Conservation (phyloP, 2,329 filamentous ascomycete genomes). For the Hymenoscyphus linearis region DNA sequence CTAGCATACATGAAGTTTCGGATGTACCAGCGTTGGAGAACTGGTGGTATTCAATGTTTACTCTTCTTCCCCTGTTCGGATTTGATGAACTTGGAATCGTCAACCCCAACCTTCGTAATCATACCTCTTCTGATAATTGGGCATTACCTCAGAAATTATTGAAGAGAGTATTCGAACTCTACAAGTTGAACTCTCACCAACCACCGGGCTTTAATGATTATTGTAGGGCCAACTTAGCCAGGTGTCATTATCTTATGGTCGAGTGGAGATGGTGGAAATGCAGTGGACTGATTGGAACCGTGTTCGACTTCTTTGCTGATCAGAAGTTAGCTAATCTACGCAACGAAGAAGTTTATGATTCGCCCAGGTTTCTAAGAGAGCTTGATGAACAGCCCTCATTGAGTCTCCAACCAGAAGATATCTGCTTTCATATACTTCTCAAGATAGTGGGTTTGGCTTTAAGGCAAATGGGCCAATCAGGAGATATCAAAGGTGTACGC, state of each 20-base stretch:
- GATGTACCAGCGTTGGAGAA: conserved; percentile 48
- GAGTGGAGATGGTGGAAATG: conserved; percentile 63
- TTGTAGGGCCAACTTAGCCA: conserved; percentile 51
- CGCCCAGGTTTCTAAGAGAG: conserved; percentile 55
- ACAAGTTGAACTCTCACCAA: conserved; percentile 50
- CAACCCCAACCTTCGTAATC: conserved; percentile 36
- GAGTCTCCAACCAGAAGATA: conserved; percentile 48
- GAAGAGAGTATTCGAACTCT: conserved; percentile 52
- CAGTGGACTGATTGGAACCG: conserved; percentile 47
- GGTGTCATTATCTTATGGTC: conserved; percentile 58
- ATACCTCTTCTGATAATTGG: conserved; percentile 52
- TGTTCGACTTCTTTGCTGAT: conserved; percentile 65
- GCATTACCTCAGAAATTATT: conserved; percentile 51
- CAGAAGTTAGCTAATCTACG: conserved; percentile 57
- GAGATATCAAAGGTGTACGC: conserved; percentile 50
- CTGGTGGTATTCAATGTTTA: conserved; percentile 55
- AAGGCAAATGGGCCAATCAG: conserved; percentile 42
- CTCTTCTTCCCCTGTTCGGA: conserved; percentile 54
- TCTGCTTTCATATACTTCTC: conserved; percentile 62
- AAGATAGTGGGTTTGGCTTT: conserved; percentile 58
- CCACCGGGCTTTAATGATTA: conserved; percentile 61
- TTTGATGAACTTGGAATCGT: conserved; percentile 52
- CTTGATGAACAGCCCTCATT: conserved; percentile 43
- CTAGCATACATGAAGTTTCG: conserved; percentile 32
- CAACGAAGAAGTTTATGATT: conserved; percentile 58